Conservation (phyloP, 2,329 filamentous ascomycete genomes). For the Fusarium sp. region DNA sequence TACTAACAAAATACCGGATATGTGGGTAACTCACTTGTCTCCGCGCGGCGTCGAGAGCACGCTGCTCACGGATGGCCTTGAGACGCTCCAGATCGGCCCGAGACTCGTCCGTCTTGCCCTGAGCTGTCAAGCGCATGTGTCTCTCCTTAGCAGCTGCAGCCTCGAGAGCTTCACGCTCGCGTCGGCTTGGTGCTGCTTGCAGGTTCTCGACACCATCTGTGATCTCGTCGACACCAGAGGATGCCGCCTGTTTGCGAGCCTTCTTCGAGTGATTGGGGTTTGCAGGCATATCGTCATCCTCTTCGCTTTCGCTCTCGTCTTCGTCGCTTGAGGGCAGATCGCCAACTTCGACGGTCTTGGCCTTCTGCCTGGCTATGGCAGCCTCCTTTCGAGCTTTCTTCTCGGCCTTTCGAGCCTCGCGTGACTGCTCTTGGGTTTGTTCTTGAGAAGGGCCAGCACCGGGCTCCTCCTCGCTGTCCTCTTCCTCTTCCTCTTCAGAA, state of each 20-base stretch:
- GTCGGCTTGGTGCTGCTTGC: conserved; percentile 58
- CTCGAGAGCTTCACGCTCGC: conserved; percentile 80
- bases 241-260: conserved; percentile 67
- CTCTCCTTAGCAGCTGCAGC: conserved; percentile 89
- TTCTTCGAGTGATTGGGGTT: conserved; percentile 94
- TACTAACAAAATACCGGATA: too few species aligned
- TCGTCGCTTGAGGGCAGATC: conserved; percentile 84
- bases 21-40: conserved; percentile 71
- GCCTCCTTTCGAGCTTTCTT: conserved; percentile 94
- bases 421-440: conserved; percentile 66
- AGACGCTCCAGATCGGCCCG: conserved; percentile 88
- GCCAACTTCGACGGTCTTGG: conserved; percentile 79
- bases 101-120: conserved; percentile 97
- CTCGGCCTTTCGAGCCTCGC: conserved; percentile 87
- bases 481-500: conserved; percentile 64
- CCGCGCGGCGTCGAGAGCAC: conserved; percentile 83
- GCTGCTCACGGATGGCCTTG: conserved; percentile 83
- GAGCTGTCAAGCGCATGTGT: conserved; percentile 91
- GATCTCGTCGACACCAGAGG: conserved; percentile 59
- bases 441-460: conserved; percentile 57
- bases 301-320: conserved; percentile 70
- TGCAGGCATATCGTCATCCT: conserved; percentile 76
- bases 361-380: conserved; percentile 81
- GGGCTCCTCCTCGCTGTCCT: conserved; percentile 62
- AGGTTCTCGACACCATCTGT: conserved; percentile 68